These are phyloP conservation scores for Aspergillus aculeatinus DNA, from an alignment of 2,329 filamentous ascomycete species.

Conservation along the genomic window DNA sequence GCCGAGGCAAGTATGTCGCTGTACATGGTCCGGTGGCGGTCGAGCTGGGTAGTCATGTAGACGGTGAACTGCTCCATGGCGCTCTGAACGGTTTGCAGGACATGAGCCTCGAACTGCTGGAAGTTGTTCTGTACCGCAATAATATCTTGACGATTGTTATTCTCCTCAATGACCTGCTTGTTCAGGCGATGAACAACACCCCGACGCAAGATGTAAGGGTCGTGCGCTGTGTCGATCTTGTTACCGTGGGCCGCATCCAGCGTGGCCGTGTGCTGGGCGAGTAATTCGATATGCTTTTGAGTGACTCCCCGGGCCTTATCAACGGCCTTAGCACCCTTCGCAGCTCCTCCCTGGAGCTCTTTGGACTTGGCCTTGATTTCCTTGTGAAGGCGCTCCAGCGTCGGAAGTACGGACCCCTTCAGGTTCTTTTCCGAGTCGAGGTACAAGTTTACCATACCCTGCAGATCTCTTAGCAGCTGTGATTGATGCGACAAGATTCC, in stretches of 20 bases:
- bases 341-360: constrained; percentile 76
- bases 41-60: constrained; percentile 74
- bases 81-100: constrained; percentile 78
- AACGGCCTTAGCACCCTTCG: constrained; percentile 84
- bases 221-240: constrained; percentile 68
- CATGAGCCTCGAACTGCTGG: constrained; percentile 78
- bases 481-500: too few species aligned
- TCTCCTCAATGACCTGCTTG: constrained; percentile 92
- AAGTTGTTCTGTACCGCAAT: constrained; percentile 91
- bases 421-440: constrained; percentile 88
- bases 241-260: constrained; percentile 71
- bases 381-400: constrained; percentile 85
- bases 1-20: constrained; percentile 75
- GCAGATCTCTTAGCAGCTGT: background rate
- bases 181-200: constrained; percentile 79
- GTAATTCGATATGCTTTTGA: constrained; percentile 93
- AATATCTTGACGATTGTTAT: constrained; percentile 91
- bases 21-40: constrained; percentile 78
- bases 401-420: constrained; percentile 79
- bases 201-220: constrained; percentile 84
- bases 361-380: constrained; percentile 97
- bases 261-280: constrained; percentile 78
- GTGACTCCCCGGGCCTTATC: constrained; percentile 82
- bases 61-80: constrained; percentile 81
- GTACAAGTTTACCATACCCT: constrained; percentile 85